phyloP scores from a whole-genome alignment of 2,329 filamentous ascomycete genomes.

The Aureobasidium sp. region DNA sequence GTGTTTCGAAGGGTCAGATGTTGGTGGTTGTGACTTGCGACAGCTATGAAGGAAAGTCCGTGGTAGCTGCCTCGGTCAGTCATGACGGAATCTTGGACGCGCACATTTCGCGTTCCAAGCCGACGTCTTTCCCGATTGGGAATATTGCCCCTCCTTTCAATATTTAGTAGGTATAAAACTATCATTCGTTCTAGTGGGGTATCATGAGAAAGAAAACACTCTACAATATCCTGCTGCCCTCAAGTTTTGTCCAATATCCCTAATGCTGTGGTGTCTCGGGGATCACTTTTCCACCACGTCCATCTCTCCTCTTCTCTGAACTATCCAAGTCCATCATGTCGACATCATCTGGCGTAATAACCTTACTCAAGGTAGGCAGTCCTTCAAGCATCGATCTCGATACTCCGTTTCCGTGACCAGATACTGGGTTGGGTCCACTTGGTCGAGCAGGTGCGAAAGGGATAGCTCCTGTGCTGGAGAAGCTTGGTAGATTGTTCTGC shows the following conservation, averaged over 20 bases:
- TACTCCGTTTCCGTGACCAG: conserved; percentile 23
- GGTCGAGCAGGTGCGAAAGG: conserved; percentile 30
- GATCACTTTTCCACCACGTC: background rate
- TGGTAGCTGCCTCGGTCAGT: too few relatives aligned
- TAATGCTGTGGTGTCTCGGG: conserved; percentile 16
- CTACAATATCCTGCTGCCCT: background rate
- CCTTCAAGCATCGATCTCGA: conserved; percentile 22
- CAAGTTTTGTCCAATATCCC: too few relatives aligned
- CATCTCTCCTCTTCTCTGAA: conserved; percentile 1
- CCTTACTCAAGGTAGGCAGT: background rate
- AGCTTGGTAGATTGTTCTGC: conserved; percentile 20
- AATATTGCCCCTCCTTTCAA: conserved; percentile 10
- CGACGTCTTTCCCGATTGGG: conserved; percentile 8
- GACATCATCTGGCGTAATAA: background rate
- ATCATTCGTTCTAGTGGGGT: background rate
- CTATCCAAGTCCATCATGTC: conserved; percentile 19
- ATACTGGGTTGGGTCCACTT: background rate
- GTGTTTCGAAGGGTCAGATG: background rate
- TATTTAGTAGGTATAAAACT: too few relatives aligned
- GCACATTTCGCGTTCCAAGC: conserved; percentile 8
- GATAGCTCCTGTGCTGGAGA: conserved; percentile 34
- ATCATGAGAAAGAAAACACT: conserved; percentile 4
- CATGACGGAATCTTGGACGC: conserved; percentile 20
- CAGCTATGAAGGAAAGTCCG: background rate
- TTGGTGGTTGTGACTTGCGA: conserved; percentile 6